A percentile compares a stretch with the other conserved stretches of the same genome.
phyloP scores from a whole-genome alignment of 768 basidiomycete species.

The Hericium rajendrae region DNA sequence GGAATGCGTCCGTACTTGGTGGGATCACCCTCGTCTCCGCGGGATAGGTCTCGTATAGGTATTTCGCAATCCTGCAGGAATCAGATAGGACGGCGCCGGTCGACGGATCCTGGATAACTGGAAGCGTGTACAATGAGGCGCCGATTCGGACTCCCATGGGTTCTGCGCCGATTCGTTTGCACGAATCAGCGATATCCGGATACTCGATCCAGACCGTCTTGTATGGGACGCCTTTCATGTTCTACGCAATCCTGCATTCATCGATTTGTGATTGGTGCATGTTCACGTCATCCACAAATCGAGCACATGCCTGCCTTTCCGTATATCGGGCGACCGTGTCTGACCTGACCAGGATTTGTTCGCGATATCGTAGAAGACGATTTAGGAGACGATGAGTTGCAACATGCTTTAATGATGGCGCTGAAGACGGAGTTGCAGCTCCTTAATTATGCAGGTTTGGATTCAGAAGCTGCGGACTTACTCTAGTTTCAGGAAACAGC shows the following conservation, averaged over 20 bases:
- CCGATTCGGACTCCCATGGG: slow-evolving; percentile 26
- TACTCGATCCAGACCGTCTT: slow-evolving; percentile 39
- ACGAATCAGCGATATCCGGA: slow-evolving; percentile 31
- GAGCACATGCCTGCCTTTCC: slow-evolving; percentile 15
- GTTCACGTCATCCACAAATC: slow-evolving; percentile 15
- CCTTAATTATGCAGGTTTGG: no score
- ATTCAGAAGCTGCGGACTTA: no score
- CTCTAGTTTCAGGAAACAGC: no score
- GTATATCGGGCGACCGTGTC: slow-evolving; percentile 28
- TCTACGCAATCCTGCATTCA: slow-evolving; percentile 25
- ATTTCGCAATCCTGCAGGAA: slow-evolving; percentile 36
- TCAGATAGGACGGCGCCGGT: slow-evolving; percentile 31
- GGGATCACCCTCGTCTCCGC: not conserved
- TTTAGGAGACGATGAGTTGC: slow-evolving; percentile 27
- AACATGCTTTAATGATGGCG: not conserved
- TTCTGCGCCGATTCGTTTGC: slow-evolving; percentile 24
- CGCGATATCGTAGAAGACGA: slow-evolving; percentile 32
- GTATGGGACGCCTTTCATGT: slow-evolving; percentile 29
- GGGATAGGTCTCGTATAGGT: slow-evolving; percentile 42
- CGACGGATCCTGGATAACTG: slow-evolving; percentile 38
- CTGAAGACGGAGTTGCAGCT: no score
- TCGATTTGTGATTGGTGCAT: slow-evolving; percentile 27
- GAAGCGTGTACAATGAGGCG: slow-evolving; percentile 32
- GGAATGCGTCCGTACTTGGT: not conserved
- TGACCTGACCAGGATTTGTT: slow-evolving; percentile 15